Conservation (phyloP, 768 basidiomycete species). For the Filobasidium wieringae region DNA sequence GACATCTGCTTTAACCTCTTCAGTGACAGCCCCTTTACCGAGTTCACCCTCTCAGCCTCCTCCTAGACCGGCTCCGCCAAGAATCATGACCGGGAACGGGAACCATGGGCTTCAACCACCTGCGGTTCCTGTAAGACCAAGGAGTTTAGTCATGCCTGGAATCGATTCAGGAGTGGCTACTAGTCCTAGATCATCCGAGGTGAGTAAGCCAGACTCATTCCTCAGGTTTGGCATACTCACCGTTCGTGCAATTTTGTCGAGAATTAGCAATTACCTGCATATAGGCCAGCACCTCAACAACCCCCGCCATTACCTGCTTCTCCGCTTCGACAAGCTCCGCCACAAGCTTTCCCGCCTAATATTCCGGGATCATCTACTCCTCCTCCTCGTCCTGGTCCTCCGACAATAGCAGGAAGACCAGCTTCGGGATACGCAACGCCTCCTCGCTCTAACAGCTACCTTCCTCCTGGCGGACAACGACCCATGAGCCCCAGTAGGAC, state of each 20-base stretch:
- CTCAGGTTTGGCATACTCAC: too few species aligned
- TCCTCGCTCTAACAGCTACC: too few species aligned
- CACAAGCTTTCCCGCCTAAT: too few species aligned
- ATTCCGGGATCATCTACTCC: neutral
- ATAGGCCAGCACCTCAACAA: slow-evolving; percentile 1
- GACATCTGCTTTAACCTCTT: neutral
- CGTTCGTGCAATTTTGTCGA: too few species aligned
- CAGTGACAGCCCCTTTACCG: slow-evolving; percentile 3
- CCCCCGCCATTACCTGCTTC: slow-evolving; percentile 6
- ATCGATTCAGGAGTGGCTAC: too few species aligned
- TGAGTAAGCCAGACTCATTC: too few species aligned
- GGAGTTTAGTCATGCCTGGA: neutral
- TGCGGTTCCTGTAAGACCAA: neutral
- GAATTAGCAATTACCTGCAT: neutral
- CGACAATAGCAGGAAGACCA: neutral
- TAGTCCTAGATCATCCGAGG: neutral
- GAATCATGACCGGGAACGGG: too few species aligned
- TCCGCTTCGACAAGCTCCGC: neutral
- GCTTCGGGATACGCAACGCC: neutral
- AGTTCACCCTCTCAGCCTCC: slow-evolving; percentile 7
- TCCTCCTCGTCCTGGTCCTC: neutral
- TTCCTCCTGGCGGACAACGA: too few species aligned
- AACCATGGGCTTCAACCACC: neutral
- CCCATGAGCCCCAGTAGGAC: too few species aligned
- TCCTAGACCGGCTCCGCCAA: neutral